Evolutionary conservation across 2,329 filamentous ascomycete species (phyloP).

Genomic region (Fusarium sp.): DNA sequence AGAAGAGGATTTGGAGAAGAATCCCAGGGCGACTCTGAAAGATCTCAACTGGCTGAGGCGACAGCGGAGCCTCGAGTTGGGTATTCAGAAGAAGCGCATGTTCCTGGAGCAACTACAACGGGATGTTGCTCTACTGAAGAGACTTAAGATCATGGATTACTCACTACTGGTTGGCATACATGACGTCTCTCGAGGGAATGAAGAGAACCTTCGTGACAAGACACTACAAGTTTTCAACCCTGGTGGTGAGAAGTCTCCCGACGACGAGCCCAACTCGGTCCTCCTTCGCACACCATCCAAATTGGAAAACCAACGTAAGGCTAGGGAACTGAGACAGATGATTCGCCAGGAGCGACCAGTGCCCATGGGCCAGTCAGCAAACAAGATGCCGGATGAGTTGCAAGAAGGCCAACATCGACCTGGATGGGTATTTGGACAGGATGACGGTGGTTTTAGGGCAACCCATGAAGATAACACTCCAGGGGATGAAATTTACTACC

Average conservation of each 20-base stretch:
- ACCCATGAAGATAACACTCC: conserved; percentile 89
- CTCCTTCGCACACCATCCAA: conserved; percentile 93
- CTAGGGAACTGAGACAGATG: conserved; percentile 88
- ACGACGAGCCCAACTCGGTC: conserved; percentile 70
- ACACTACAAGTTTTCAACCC: conserved; percentile 95
- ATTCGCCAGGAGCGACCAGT: conserved; percentile 93
- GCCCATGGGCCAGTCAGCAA: conserved; percentile 85
- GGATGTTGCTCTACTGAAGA: conserved; percentile 87
- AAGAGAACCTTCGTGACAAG: conserved; percentile 90
- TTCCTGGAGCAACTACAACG: conserved; percentile 90
- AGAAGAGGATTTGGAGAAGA: conserved; percentile 86
- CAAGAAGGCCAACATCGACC: conserved; percentile 75
- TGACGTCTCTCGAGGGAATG: conserved; percentile 88
- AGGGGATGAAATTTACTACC: conserved; percentile 94
- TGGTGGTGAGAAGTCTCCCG: conserved; percentile 68
- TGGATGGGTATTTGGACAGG: conserved; percentile 86
- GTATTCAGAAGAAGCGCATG: conserved; percentile 84
- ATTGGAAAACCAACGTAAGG: conserved; percentile 89
- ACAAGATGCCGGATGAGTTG: conserved; percentile 90
- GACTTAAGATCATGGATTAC: conserved; percentile 97
- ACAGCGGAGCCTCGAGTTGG: conserved; percentile 86
- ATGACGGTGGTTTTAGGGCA: conserved; percentile 91
- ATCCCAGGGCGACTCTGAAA: conserved; percentile 92
- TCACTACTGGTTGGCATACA: conserved; percentile 95
- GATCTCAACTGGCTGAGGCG: conserved; percentile 96